Evolutionary conservation across 352 stramenopile species (phyloP), one percentile per base, ranked within the genome.

Genomic region (Phytophthora nicotianae): DNA sequence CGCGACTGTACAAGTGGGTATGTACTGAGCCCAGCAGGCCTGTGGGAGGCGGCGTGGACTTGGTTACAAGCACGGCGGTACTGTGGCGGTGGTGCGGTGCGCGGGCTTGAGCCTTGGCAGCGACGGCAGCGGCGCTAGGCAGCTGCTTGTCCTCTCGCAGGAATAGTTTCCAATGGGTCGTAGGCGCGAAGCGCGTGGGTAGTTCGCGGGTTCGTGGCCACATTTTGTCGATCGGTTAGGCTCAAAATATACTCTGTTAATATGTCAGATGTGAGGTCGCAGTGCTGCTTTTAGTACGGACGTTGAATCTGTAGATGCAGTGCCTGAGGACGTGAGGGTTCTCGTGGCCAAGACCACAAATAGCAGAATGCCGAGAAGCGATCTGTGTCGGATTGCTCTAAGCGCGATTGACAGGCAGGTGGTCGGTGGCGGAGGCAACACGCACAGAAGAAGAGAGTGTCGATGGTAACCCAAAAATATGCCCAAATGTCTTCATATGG

Each of bases 61-160:
- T 27, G 32, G 24, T 40, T 8, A 40, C 24, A 1, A 26, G 24
- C n/a, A 38, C 32, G 13, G 54, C 58, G 0, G 68, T 73, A 51
- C 68, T 76, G 58, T 73, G 68, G 41, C 68, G 63, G 26, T 73
- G 63, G 45, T 72, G 65, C 2, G 41, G 64, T n/a, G 64, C 58
- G 13, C 14, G 45, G 2, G 62, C 49, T 42, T 62, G 56, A 19
- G 46, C 29, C 21, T 62, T 50, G 37, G 50, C 50, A n/a, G 57
- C 29, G 8, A 27, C 45, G 33, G 32, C 10, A 38, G 62, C 47
- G 26, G 49, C 58, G 26, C 45, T 46, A 14, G 65, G 54, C 3
- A 64, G 54, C 33, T 60, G 42, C 51, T 65, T 72, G 38, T 68
- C 51, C n/a, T 74, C 61, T 42, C 58, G 57, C 3, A 67, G 62